phyloP scores from a whole-genome alignment of 208 protist genomes.

The Wallacemonas rigidus region DNA sequence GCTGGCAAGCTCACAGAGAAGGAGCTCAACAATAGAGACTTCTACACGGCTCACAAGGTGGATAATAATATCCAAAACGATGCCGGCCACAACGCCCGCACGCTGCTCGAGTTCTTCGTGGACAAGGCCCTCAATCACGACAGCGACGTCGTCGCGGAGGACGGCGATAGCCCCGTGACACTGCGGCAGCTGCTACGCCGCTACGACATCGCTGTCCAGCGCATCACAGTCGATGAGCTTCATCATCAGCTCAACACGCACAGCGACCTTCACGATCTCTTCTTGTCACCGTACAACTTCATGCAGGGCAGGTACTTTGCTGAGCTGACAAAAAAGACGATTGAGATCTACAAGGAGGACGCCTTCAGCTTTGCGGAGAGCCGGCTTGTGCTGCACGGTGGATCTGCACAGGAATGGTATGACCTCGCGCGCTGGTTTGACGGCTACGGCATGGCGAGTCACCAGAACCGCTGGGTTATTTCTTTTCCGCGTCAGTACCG shows the following conservation, averaged over 20 bases:
- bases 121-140: conserved; percentile 88
- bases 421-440: conserved; percentile 96
- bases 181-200: conserved; percentile 72
- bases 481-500: conserved; percentile 93
- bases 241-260: conserved; percentile 79
- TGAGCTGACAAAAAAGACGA: conserved; percentile 85
- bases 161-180: conserved; percentile 76
- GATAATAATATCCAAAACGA: conserved; percentile 92
- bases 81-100: conserved; percentile 84
- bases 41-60: conserved; percentile 90
- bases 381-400: conserved; percentile 79
- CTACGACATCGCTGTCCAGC: conserved; percentile 76
- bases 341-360: conserved; percentile 84
- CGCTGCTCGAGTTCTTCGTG: conserved; percentile 89
- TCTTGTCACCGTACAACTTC: conserved; percentile 86
- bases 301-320: conserved; percentile 94
- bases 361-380: conserved; percentile 88
- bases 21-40: conserved; percentile 91
- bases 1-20: conserved; percentile 76
- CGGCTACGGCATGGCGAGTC: conserved; percentile 94
- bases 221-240: conserved; percentile 88
- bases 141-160: conserved; percentile 89
- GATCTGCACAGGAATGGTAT: conserved; percentile 92
- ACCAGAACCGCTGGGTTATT: conserved; percentile 97
- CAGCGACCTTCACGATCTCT: conserved; percentile 65